phyloP scores from a whole-genome alignment of 495 filamentous ascomycete genomes.

The Bathelium albidoporum region DNA sequence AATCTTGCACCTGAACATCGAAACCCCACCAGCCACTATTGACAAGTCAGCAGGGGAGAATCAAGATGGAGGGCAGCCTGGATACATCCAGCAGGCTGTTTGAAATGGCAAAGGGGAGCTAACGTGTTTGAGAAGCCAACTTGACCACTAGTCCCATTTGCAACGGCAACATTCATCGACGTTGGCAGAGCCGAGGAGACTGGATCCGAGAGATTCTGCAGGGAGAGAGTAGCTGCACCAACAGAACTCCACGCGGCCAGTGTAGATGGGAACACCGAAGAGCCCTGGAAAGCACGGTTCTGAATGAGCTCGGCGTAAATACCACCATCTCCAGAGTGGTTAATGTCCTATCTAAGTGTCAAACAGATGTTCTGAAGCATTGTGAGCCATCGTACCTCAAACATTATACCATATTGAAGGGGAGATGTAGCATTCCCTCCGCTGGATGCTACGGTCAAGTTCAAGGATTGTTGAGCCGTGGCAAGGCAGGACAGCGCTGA shows the following conservation, averaged over 20 bases:
- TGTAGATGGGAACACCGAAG: constrained; percentile 23
- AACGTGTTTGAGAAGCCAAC: constrained; percentile 15
- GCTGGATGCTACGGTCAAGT: constrained; percentile 32
- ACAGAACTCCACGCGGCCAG: constrained; percentile 47
- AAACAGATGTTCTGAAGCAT: constrained; percentile 7
- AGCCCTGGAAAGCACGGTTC: constrained; percentile 64
- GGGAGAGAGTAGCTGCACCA: constrained; percentile 38
- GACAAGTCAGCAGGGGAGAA: background rate
- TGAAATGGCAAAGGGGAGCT: background rate
- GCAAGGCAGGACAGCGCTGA: constrained; percentile 10
- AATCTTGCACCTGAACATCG: constrained; percentile 17
- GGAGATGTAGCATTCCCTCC: constrained; percentile 46
- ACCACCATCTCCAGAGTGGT: constrained; percentile 66
- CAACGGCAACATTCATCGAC: constrained; percentile 45
- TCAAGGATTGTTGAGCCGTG: constrained; percentile 17
- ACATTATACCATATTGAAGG: constrained; percentile 51
- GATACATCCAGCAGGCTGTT: background rate
- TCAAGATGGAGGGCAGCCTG: background rate
- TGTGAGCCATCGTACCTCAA: constrained; percentile 37
- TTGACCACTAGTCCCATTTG: constrained; percentile 7
- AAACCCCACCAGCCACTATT: constrained; percentile 21
- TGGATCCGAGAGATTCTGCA: constrained; percentile 37
- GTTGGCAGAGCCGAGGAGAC: constrained; percentile 46
- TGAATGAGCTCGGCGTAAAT: constrained; percentile 64
- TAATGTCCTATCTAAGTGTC: constrained; percentile 45